Percentiles rank a stretch among this genome's conserved stretches.
These are phyloP conservation scores for Mycosphaerella arachidis DNA, from an alignment of 2,329 filamentous ascomycete genomes.

Conservation along the genomic window DNA sequence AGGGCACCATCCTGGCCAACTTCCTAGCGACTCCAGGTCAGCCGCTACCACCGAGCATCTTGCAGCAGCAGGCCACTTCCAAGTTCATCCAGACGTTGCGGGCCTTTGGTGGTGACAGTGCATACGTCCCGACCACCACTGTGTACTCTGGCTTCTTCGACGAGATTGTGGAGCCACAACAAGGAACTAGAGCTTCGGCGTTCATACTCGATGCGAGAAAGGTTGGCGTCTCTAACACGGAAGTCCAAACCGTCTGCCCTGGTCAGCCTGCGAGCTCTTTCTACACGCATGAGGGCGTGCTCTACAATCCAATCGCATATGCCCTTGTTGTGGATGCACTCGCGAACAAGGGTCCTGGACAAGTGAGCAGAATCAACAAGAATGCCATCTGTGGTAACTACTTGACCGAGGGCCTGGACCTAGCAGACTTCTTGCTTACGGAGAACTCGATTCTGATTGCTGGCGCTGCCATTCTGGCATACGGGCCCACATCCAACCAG, in stretches of 20 bases:
- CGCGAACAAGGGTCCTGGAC: constrained; percentile 44
- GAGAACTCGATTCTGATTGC: constrained; percentile 41
- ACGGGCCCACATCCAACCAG: constrained; percentile 30
- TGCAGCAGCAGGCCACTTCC: constrained; percentile 46
- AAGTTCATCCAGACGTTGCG: constrained; percentile 43
- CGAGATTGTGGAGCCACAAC: constrained; percentile 50
- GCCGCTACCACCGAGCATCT: constrained; percentile 43
- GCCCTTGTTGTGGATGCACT: constrained; percentile 48
- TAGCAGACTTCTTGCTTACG: constrained; percentile 45
- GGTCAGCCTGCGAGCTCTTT: constrained; percentile 40
- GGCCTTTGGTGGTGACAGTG: constrained; percentile 44
- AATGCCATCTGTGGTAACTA: constrained; percentile 37
- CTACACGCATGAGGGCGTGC: constrained; percentile 49
- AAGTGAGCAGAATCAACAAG: constrained; percentile 38
- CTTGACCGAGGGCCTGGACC: constrained; percentile 38
- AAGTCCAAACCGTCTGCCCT: constrained; percentile 43
- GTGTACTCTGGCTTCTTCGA: constrained; percentile 48
- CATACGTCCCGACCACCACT: constrained; percentile 52
- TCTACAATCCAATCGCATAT: constrained; percentile 48
- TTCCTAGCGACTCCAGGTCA: constrained; percentile 37
- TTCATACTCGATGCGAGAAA: constrained; percentile 39
- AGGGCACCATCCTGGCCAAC: constrained; percentile 42
- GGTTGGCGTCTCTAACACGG: constrained; percentile 49
- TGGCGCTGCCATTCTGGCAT: constrained; percentile 33
- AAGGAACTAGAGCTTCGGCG: constrained; percentile 44